Base-by-base conservation (phyloP, 768 basidiomycete genomes). In the Amanita exitialis region DNA sequence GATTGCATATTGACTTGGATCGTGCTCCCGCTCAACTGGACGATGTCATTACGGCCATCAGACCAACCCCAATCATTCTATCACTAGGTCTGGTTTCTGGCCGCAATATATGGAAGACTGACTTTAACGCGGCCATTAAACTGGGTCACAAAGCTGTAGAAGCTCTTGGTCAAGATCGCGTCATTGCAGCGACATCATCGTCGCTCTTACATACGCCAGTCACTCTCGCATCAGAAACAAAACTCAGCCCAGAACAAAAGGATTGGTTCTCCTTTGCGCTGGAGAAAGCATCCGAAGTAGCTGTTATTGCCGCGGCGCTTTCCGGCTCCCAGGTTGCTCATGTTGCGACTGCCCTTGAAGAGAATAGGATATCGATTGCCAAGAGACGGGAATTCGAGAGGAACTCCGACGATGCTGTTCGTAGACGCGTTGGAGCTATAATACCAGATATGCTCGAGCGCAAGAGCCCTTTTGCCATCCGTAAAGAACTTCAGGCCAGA, bases 81-180 rank as follows among this genome's bases (percentile, higher is more conserved):
- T 98, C 96, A 36, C 83, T 98, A 56, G 96, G 96, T 70, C 67
- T 97, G 55, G 89, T 99, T 57, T 98, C 96, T 41, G 96, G 96
- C 49, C 92, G 96, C 65, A 97, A 97, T 78, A 90, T 99, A 75
- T 99, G 96, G 96, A 99, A 98, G 82, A 86, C 82, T 56, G 94
- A 98, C 71, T 84, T 98, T 60, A 73, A 76, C 56, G 82, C 80
- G 49, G 84, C 90, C 52, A 78, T 93, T 70, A 83, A 84, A 66
- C 70, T 80, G 43, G 90, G 79, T 51, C 84, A 94, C 73, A 86
- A 83, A 67, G 93, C 90, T 43, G 73, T 96, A 60, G 80, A 83
- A 48, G 75, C 73, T 37, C 84, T 98, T 61, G 93, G 94, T 53
- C 69, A 76, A 55, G 84, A 89, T 55, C 90, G 93, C 56, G 89